Percentiles rank a stretch among this genome's conserved stretches.
phyloP scores from a whole-genome alignment of 2,329 filamentous ascomycete species.

The Colletotrichum destructivum region DNA sequence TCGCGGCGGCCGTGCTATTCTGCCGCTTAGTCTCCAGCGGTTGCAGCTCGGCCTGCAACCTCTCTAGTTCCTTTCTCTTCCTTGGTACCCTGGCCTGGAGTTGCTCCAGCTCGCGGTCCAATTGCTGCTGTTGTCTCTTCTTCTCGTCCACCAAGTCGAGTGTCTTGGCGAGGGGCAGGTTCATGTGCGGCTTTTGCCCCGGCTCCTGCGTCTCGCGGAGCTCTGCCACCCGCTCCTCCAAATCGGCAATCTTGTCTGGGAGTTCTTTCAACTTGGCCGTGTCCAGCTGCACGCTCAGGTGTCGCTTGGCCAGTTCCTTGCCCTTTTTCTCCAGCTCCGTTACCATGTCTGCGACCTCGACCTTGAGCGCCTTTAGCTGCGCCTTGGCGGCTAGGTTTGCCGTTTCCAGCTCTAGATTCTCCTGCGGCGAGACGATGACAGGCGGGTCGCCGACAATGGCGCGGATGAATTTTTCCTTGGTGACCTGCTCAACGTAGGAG shows the following conservation, averaged over 20 bases:
- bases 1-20: constrained; percentile 76
- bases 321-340: constrained; percentile 78
- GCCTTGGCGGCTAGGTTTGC: constrained; percentile 80
- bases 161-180: constrained; percentile 72
- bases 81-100: constrained; percentile 74
- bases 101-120: constrained; percentile 75
- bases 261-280: constrained; percentile 65
- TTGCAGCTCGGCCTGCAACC: constrained; percentile 76
- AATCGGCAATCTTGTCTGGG: constrained; percentile 62
- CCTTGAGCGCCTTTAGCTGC: constrained; percentile 84
- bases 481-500: constrained; percentile 98
- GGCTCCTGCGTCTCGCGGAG: constrained; percentile 60
- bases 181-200: constrained; percentile 61
- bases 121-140: constrained; percentile 66
- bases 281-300: constrained; percentile 66
- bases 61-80: constrained; percentile 77
- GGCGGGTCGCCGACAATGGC: constrained; percentile 93
- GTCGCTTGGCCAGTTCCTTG: constrained; percentile 69
- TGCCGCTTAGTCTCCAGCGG: constrained; percentile 78
- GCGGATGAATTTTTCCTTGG: constrained; percentile 97
- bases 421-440: constrained; percentile 83
- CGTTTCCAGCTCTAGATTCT: constrained; percentile 84
- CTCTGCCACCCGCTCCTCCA: constrained; percentile 64
- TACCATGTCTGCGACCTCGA: constrained; percentile 82
- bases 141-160: constrained; percentile 65